Evolutionary conservation across 805 yeast genomes (phyloP).

Genomic region (Cyberlindnera veronae): DNA sequence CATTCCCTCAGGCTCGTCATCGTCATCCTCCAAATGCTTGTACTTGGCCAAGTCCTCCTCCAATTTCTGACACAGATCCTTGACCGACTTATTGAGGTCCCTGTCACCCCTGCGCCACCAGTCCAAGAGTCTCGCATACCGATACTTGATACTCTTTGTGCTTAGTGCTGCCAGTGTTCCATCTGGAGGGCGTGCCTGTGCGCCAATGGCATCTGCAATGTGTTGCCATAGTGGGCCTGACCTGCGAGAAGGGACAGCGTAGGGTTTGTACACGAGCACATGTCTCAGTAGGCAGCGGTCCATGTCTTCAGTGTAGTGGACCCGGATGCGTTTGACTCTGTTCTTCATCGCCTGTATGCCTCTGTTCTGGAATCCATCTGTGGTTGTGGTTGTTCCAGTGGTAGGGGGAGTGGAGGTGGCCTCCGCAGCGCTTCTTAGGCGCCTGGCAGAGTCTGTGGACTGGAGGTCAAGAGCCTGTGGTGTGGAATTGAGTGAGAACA

Average conservation of each 20-base stretch:
- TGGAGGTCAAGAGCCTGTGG: no score
- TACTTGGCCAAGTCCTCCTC: not conserved
- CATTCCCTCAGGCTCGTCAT: no score
- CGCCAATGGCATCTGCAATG: not conserved
- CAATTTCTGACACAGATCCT: not conserved
- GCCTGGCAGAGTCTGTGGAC: no score
- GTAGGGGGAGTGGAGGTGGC: not conserved
- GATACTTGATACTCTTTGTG: slow-evolving; percentile 2
- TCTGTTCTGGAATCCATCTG: not conserved
- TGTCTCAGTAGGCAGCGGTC: not conserved
- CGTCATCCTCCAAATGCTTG: not conserved
- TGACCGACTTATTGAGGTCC: not conserved
- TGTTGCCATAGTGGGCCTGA: not conserved
- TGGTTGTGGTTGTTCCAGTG: not conserved
- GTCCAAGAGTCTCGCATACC: not conserved
- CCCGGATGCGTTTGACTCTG: not conserved
- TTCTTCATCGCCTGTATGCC: not conserved
- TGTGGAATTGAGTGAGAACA: no score
- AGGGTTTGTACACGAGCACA: slow-evolving; percentile 1
- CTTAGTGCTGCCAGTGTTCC: no score
- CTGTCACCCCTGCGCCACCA: not conserved
- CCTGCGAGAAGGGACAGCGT: not conserved
- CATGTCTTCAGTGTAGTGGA: not conserved
- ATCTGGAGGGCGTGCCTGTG: no score
- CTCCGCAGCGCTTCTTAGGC: no score